Base-by-base conservation (phyloP, 2,329 filamentous ascomycete genomes). In the Cladosporium sp. region DNA sequence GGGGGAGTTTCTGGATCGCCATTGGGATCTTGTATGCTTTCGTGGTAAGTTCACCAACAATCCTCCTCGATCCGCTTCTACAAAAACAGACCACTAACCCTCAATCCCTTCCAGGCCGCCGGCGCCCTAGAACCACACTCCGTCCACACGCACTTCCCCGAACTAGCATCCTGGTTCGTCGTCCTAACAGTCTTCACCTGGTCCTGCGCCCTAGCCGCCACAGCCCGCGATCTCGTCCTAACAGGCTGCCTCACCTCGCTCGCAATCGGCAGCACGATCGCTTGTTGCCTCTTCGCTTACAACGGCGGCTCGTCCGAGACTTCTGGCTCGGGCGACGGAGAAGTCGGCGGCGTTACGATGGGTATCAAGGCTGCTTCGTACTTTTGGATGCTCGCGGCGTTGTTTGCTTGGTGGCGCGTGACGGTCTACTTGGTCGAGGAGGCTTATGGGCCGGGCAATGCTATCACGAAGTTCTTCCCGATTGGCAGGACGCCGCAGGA, bases 1-100 rank as follows among this genome's bases (percentile, higher is more conserved):
- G 58, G 57, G 58, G 58, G 5, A 38, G 36, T 22, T 60, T 60
- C 30, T 60, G 58, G 58, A 55, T 59, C n/a, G 50, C 53, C 16
- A 51, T 56, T 36, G 55, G 56, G 9, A 43, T 59, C 5, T 22
- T 59, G 4, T 59, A 56, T 33, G 43, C 35, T 2, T 51, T 54
- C 9, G 38, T 39, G 27, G 47, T 50, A 36, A 16, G 47, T 50
- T 13, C 13, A 43, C 11, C 4, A 27, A 27, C 22, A 27, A 4
- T 5, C 22, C 9, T 27, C 22, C 5, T 27, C 22, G 9, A 27
- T 27, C 22, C 22, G n/a, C n/a, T 12, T 20, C 18, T 1, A 25
- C 3, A n/a, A 4, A 15, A 29, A 9, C 2, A 20, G 3, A 8
- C 13, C 38, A 11, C 43, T 38, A 16, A 47, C 15, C 2, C n/a